Conservation (phyloP, 345 rosid genomes). For the Atalantia buxifolia region DNA sequence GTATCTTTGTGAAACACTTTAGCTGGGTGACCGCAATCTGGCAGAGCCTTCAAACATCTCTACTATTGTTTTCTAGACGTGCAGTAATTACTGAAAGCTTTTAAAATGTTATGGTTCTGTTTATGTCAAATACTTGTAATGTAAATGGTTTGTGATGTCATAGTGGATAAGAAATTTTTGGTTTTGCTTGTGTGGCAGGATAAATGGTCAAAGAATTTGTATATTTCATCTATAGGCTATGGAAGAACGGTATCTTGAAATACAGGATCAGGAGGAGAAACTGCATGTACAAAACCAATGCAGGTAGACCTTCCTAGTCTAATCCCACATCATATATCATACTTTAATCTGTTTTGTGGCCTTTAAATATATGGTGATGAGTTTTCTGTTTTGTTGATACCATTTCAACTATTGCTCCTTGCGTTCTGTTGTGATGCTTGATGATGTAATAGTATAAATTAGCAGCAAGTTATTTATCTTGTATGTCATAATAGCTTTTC, state of each 20-base stretch:
- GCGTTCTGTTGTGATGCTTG: neutral
- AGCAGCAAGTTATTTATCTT: neutral
- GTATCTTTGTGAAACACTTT: neutral
- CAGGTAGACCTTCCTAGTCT: slow-evolving; percentile 2
- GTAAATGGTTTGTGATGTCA: neutral
- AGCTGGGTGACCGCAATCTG: neutral
- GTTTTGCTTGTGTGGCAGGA: slow-evolving; percentile 17
- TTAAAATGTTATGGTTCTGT: neutral
- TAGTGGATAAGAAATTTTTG: neutral
- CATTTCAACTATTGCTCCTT: neutral
- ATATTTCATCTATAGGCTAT: slow-evolving; percentile 32
- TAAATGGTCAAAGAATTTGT: slow-evolving; percentile 37
- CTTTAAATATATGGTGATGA: neutral
- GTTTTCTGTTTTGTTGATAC: neutral
- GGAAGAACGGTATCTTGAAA: slow-evolving; percentile 37
- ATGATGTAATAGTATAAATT: neutral
- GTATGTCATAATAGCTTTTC: neutral
- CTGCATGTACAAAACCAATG: slow-evolving; percentile 5
- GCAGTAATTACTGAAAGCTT: neutral
- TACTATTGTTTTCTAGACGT: neutral
- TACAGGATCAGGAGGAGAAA: neutral
- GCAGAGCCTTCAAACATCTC: neutral
- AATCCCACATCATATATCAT: neutral
- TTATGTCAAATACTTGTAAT: neutral
- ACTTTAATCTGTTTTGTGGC: neutral